Evolutionary conservation across 306 rosid genomes (phyloP).

Genomic region (Corylus heterophylla): DNA sequence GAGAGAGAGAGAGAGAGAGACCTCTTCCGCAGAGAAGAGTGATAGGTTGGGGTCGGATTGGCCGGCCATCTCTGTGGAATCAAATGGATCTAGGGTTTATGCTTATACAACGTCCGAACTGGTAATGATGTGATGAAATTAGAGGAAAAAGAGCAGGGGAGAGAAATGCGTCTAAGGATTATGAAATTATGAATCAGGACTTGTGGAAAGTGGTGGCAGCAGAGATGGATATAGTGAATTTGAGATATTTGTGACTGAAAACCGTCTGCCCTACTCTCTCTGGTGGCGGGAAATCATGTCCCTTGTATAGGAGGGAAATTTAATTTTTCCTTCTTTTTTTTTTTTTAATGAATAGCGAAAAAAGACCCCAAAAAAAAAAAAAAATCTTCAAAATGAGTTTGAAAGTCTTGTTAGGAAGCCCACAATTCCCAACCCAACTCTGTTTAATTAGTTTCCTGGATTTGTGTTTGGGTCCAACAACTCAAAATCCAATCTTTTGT

Average conservation of each 20-base stretch:
- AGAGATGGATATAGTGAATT: background rate
- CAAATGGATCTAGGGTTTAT: background rate
- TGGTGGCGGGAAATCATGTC: background rate
- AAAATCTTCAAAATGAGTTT: too few relatives aligned
- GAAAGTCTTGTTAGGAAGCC: too few relatives aligned
- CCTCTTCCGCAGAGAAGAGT: slow-evolving; percentile 50
- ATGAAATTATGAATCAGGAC: background rate
- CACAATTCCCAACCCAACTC: too few relatives aligned
- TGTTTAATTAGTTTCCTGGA: too few relatives aligned
- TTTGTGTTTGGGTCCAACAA: too few relatives aligned
- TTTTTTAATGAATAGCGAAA: too few relatives aligned
- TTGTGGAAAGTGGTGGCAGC: background rate
- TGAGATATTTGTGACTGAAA: background rate
- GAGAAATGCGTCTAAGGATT: background rate
- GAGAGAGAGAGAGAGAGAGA: slow-evolving; percentile 7
- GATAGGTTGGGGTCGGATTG: slow-evolving; percentile 39
- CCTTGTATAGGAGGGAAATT: too few relatives aligned
- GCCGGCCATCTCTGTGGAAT: slow-evolving; percentile 40
- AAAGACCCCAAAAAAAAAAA: too few relatives aligned
- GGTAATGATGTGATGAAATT: background rate
- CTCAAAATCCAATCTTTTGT: too few relatives aligned
- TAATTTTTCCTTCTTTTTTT: too few relatives aligned
- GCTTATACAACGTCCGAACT: background rate
- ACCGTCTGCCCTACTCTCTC: background rate
- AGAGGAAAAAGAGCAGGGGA: background rate